Percentiles rank a stretch among this genome's conserved stretches.
Evolutionary conservation across 2,329 filamentous ascomycete species (phyloP).

Genomic region (Trichoderma sp.): DNA sequence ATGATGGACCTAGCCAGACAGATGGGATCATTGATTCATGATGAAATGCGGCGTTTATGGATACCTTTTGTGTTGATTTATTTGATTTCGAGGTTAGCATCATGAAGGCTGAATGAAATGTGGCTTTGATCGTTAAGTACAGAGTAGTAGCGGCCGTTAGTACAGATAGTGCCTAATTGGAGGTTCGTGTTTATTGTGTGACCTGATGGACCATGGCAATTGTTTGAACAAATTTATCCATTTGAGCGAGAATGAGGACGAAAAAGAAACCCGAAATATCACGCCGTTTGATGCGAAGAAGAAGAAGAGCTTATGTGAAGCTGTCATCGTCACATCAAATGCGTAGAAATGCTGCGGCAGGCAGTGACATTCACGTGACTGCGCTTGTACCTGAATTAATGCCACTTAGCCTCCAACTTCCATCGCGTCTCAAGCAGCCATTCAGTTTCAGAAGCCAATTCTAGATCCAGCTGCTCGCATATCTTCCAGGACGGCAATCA

Average conservation of each 20-base stretch:
- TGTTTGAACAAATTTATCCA: background rate
- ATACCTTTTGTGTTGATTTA: background rate
- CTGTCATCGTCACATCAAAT: background rate
- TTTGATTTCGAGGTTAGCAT: background rate
- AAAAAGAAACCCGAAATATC: background rate
- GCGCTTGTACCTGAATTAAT: constrained; percentile 8
- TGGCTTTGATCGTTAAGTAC: background rate
- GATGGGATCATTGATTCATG: background rate
- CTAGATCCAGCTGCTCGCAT: background rate
- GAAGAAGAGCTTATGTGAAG: background rate
- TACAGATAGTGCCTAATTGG: background rate
- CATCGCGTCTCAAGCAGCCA: background rate
- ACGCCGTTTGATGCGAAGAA: background rate
- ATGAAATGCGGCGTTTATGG: background rate
- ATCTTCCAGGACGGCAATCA: constrained; percentile 18
- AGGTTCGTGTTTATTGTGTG: background rate
- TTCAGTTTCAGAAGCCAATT: background rate
- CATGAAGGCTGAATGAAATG: background rate
- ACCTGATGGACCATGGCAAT: background rate
- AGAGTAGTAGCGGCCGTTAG: background rate
- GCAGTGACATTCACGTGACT: constrained; percentile 3
- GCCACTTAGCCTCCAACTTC: background rate
- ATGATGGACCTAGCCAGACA: background rate
- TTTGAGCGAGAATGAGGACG: background rate
- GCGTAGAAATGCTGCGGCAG: background rate